phyloP scores from a whole-genome alignment of 1,139 yeast genomes.

The Sugiyamaella paludigena region DNA sequence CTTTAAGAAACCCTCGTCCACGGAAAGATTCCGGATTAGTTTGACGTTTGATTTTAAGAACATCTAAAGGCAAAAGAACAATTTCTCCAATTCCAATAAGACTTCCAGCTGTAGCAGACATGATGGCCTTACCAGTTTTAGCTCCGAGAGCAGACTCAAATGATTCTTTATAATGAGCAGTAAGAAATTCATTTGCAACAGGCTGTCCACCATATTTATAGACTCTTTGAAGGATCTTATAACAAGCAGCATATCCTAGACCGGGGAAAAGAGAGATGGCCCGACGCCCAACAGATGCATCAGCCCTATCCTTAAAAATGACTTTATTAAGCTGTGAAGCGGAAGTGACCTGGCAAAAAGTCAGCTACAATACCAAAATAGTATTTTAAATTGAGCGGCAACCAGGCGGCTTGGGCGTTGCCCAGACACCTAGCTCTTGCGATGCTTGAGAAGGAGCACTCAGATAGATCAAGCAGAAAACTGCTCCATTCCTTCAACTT shows the following conservation, averaged over 20 bases:
- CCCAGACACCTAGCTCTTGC: too few species aligned
- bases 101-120: conserved; percentile 98
- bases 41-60: conserved; percentile 95
- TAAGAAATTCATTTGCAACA: conserved; percentile 88
- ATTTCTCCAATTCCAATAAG: conserved; percentile 97
- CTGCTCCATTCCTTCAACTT: too few species aligned
- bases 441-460: too few species aligned
- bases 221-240: conserved; percentile 94
- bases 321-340: conserved; percentile 72
- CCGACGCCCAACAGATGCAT: conserved; percentile 66
- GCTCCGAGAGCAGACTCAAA: conserved; percentile 82
- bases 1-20: conserved; percentile 92
- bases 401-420: too few species aligned
- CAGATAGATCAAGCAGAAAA: too few species aligned
- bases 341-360: conserved; percentile 45
- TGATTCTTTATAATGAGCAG: conserved; percentile 64
- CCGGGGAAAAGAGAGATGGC: conserved; percentile 92
- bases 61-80: conserved; percentile 91
- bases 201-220: conserved; percentile 99
- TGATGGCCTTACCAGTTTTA: conserved; percentile 92
- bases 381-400: background rate
- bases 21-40: conserved; percentile 97
- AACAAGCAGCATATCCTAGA: conserved; percentile 95
- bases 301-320: conserved; percentile 80
- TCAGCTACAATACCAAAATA: background rate